Conservation (phyloP, 768 basidiomycete genomes). For the Russula brevipes region DNA sequence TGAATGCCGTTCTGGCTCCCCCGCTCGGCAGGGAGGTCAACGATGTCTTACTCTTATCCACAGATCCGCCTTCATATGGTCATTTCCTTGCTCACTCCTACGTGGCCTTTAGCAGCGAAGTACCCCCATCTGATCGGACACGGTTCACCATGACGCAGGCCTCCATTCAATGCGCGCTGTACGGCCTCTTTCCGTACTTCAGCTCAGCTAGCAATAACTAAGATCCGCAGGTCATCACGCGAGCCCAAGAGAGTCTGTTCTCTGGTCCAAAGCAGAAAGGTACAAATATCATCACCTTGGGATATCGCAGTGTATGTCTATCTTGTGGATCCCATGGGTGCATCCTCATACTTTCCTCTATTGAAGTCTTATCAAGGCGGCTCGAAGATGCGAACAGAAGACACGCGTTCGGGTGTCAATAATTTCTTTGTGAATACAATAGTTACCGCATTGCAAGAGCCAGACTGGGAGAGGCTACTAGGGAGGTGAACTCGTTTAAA, state of each 20-base stretch:
- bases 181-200: not conserved
- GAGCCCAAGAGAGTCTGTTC: constrained; percentile 54
- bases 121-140: not conserved
- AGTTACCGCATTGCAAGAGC: constrained; percentile 57
- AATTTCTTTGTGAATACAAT: constrained; percentile 71
- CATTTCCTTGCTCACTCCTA: constrained; percentile 15
- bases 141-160: constrained; percentile 16
- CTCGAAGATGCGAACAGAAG: constrained; percentile 34
- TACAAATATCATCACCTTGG: constrained; percentile 58
- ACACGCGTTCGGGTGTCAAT: constrained; percentile 41
- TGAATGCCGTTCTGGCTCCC: not conserved
- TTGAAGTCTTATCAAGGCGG: constrained; percentile 17
- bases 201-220: constrained; percentile 26
- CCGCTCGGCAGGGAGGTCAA: not conserved
- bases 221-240: constrained; percentile 50
- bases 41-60: constrained; percentile 8
- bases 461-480: constrained; percentile 63
- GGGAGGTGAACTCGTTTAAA: constrained; percentile 42
- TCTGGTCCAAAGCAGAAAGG: constrained; percentile 33
- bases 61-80: constrained; percentile 5
- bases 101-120: constrained; percentile 6
- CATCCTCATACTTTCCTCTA: not conserved
- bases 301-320: constrained; percentile 53
- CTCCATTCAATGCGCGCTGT: constrained; percentile 15
- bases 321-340: not conserved